These are phyloP conservation scores for Termitomyces sp. DNA, from an alignment of 768 basidiomycete species.

Conservation along the genomic window DNA sequence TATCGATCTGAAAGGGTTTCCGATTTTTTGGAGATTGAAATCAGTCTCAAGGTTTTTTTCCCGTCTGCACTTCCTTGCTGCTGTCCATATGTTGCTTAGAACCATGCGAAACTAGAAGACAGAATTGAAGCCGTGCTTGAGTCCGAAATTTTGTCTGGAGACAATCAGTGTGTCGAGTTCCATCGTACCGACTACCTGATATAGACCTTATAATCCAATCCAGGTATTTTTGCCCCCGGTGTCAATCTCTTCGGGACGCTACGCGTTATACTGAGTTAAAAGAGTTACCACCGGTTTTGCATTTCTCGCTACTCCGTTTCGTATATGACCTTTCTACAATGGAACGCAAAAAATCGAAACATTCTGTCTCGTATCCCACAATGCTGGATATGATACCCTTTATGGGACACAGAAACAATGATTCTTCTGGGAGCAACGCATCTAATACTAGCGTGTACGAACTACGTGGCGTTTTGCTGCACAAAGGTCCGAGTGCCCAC, in stretches of 20 bases:
- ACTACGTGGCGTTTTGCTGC: constrained; percentile 77
- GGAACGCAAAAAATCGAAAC: constrained; percentile 85
- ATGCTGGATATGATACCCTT: constrained; percentile 69
- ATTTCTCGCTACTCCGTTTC: constrained; percentile 93
- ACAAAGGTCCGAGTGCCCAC: constrained; percentile 91
- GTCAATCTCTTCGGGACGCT: constrained; percentile 71
- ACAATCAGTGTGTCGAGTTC: constrained; percentile 61
- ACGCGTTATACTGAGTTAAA: constrained; percentile 68
- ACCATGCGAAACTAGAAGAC: constrained; percentile 68
- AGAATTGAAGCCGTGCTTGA: constrained; percentile 60
- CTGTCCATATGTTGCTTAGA: constrained; percentile 32
- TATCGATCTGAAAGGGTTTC: constrained; percentile 61
- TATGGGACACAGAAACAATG: constrained; percentile 30
- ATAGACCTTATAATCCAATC: not conserved
- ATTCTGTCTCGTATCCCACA: constrained; percentile 72
- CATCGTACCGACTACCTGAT: not conserved
- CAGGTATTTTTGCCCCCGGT: constrained; percentile 80
- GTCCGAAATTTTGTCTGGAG: constrained; percentile 70
- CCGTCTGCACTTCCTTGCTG: not conserved
- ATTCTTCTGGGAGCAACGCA: constrained; percentile 5
- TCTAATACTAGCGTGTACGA: constrained; percentile 54
- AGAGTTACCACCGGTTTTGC: constrained; percentile 78
- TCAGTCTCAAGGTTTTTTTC: constrained; percentile 67
- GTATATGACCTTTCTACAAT: constrained; percentile 75
- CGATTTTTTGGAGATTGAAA: constrained; percentile 86